Conservation (phyloP, 768 basidiomycete genomes). For the Panellus pusillus region DNA sequence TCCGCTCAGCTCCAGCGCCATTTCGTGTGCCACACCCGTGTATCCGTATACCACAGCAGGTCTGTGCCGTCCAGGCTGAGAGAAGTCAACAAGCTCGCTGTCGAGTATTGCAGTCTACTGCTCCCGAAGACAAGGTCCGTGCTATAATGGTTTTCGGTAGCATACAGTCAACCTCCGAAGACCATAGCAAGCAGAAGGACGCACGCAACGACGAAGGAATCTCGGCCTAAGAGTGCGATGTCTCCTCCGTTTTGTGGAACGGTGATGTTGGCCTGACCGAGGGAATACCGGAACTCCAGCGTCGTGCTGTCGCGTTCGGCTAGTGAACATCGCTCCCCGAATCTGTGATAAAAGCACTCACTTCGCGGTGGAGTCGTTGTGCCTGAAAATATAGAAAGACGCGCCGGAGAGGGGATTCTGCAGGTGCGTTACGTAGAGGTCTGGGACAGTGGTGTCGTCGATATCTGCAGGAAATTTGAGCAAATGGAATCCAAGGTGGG, state of each 20-base stretch:
- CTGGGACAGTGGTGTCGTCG: slow-evolving; percentile 24
- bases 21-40: slow-evolving; percentile 34
- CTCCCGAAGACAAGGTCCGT: slow-evolving; percentile 55
- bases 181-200: background rate
- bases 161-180: background rate
- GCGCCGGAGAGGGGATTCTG: slow-evolving; percentile 48
- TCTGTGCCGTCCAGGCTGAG: slow-evolving; percentile 40
- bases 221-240: slow-evolving; percentile 48
- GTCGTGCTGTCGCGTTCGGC: slow-evolving; percentile 7
- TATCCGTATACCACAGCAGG: slow-evolving; percentile 44
- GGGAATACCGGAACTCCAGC: slow-evolving; percentile 8
- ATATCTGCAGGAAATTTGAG: slow-evolving; percentile 19
- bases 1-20: slow-evolving; percentile 34
- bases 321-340: no score
- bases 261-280: slow-evolving; percentile 31
- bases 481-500: slow-evolving; percentile 29
- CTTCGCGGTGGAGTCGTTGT: slow-evolving; percentile 48
- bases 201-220: slow-evolving; percentile 51
- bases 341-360: slow-evolving; percentile 22
- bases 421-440: slow-evolving; percentile 45
- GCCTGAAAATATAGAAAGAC: slow-evolving; percentile 55
- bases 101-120: slow-evolving; percentile 50
- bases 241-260: slow-evolving; percentile 32
- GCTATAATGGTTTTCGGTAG: slow-evolving; percentile 16
- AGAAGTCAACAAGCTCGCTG: slow-evolving; percentile 52